Evolutionary conservation across 345 rosid species (phyloP), one percentile per base, ranked within the genome.

Genomic region (Arabis hirsuta): DNA sequence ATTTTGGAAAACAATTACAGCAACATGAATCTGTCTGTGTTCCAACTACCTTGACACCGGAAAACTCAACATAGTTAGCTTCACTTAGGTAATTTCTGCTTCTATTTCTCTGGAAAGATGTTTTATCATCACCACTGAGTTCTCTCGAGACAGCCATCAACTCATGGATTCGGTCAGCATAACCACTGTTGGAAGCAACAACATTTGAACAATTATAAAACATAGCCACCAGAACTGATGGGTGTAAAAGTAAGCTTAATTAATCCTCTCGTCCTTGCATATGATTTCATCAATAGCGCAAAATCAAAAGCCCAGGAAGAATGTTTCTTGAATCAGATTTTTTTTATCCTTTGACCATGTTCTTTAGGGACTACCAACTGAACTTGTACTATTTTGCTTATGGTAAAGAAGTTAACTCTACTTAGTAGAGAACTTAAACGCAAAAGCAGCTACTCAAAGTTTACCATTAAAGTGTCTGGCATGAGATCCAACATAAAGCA

Each of bases 121-220:
- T 69, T 67, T 69, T 90, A 55, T 90, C 97, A 47, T 79, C 84
- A 48, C 61, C 72, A 66, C 90, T 84, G 62, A 90, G 86, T 83
- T 92, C 98, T 80, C 90, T 90, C 53, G 97, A 92, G 84, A 96
- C 75, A 58, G 78, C 83, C 76, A 90, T 83, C 77, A 96, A 69
- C 76, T 96, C 99, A 76, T 91, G 87, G 84, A 96, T 96, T 73
- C 98, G 96, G 67, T 88, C 94, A 62, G 99, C 99, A 83, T 90
- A 96, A 64, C 99, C 99, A 85, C 99, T 96, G 85, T 31, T 48
- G 71, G 32, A 61, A 74, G 72, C 13, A 73, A 64, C 36, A 26
- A 77, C 27, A 59, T 57, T 69, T 44, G 55, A 38, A 45, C 8
- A 22, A 70, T 50, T 57, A 73, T 42, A 67, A 50, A 55, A 16